Base-by-base conservation (phyloP, 2,329 filamentous ascomycete species). In the Colletotrichum eleusines region DNA sequence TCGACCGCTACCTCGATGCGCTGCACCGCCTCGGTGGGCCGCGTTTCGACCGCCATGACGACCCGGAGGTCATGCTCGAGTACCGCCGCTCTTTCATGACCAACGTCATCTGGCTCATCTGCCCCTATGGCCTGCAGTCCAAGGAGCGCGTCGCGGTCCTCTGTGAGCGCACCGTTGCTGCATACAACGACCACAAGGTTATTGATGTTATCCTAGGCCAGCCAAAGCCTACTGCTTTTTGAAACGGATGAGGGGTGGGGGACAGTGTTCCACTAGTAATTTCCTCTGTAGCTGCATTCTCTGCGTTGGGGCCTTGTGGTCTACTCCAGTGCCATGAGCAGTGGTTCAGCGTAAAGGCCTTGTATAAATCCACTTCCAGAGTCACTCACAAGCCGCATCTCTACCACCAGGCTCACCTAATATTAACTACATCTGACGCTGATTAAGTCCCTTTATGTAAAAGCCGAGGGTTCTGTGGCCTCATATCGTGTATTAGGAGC, bases 161-260 rank as follows among this genome's bases (percentile, higher is more conserved):
- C 63, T 78, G 77, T 33, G 78, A 79, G 66, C 76, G 80, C n/a
- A 77, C 79, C 2, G 76, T 81, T 28, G 78, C 80, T 5, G 74
- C 79, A 3, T 80, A 76, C 64, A 69, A 78, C n/a, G 81, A 82
- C 54, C 81, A 83, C 64, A 78, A 78, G 71, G 77, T 80, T 7
- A 76, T 83, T 69, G 80, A 82, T 50, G 33, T 63, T 18, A 63
- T 68, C 31, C 33, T 68, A 18, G 14, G 23, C 23, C 48, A 63
- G 50, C 59, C 65, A 14, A 68, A 57, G 59, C 59, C 59, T 7
- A n/a, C 9, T 33, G 16, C 28, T 54, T 20, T 23, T 54, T 54
- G 44, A 23, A n/a, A 33, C 12, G 11, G 33, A 54, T 18, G 28
- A 54, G 8, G 2, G 18, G 8, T 9, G 3, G 18, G 28, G 18